These are phyloP conservation scores for Microdochium paspali DNA, from an alignment of 2,329 filamentous ascomycete species.

Conservation along the genomic window DNA sequence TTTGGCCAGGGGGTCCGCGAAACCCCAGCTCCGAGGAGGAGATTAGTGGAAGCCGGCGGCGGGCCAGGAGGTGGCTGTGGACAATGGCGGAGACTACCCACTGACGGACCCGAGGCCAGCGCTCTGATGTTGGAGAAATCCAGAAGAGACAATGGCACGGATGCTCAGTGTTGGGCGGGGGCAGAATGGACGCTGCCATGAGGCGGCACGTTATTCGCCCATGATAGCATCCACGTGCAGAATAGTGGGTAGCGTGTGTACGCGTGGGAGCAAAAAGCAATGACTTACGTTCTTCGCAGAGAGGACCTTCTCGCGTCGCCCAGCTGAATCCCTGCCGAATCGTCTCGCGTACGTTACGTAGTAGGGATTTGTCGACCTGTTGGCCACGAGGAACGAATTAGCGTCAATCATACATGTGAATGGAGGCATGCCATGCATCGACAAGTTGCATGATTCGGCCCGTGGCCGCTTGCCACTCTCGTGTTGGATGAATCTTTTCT, in stretches of 20 bases:
- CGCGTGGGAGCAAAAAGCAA: conserved; percentile 9
- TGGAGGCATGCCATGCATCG: background rate
- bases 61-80: background rate
- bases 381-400: background rate
- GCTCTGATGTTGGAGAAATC: background rate
- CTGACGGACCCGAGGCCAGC: no score
- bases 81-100: background rate
- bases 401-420: background rate
- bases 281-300: conserved; percentile 90
- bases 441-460: background rate
- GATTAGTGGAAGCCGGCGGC: background rate
- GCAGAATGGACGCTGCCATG: no score
- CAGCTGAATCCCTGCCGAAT: conserved; percentile 95
- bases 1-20: background rate
- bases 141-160: no score
- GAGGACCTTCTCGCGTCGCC: conserved; percentile 87
- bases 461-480: background rate
- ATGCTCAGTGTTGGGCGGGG: no score
- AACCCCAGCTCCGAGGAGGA: background rate
- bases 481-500: background rate
- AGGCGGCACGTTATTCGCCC: no score
- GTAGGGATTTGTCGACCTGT: conserved; percentile 81
- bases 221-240: no score
- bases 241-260: background rate
- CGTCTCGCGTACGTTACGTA: conserved; percentile 80